These are phyloP conservation scores for Umbilicus rupestris DNA, from an alignment of 164 flowering plant species.

Conservation along the genomic window DNA sequence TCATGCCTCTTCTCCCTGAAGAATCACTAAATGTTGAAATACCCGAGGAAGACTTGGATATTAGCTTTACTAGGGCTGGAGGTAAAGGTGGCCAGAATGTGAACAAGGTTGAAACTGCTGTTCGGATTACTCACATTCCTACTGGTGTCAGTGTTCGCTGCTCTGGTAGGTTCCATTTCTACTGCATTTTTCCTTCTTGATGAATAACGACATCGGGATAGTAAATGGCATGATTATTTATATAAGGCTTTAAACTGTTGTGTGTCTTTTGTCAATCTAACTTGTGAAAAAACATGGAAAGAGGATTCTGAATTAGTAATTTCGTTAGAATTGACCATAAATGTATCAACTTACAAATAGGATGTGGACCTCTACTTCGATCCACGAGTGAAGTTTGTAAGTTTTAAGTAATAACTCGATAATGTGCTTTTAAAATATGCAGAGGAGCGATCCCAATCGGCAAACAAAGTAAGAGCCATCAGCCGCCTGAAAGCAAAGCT, in stretches of 20 bases:
- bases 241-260: neutral
- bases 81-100: conserved; percentile 98
- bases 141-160: conserved; percentile 90
- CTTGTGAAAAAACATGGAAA: neutral
- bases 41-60: conserved; percentile 93
- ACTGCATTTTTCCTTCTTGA: neutral
- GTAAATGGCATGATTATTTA: neutral
- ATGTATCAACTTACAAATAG: too few relatives aligned
- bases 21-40: conserved; percentile 73
- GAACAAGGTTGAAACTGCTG: conserved; percentile 95
- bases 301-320: neutral
- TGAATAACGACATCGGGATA: neutral
- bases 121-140: conserved; percentile 91
- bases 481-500: conserved; percentile 91
- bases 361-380: neutral
- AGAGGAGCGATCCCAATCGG: conserved; percentile 87
- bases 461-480: conserved; percentile 80
- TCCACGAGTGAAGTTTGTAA: neutral
- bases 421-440: conserved; percentile 16
- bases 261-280: neutral
- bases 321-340: too few relatives aligned
- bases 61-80: conserved; percentile 80
- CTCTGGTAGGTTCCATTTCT: conserved; percentile 45
- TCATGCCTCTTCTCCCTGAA: conserved; percentile 97
- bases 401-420: neutral